These are phyloP conservation scores for Drechslerella dactyloides DNA, from an alignment of 2,329 filamentous ascomycete species.

Conservation along the genomic window DNA sequence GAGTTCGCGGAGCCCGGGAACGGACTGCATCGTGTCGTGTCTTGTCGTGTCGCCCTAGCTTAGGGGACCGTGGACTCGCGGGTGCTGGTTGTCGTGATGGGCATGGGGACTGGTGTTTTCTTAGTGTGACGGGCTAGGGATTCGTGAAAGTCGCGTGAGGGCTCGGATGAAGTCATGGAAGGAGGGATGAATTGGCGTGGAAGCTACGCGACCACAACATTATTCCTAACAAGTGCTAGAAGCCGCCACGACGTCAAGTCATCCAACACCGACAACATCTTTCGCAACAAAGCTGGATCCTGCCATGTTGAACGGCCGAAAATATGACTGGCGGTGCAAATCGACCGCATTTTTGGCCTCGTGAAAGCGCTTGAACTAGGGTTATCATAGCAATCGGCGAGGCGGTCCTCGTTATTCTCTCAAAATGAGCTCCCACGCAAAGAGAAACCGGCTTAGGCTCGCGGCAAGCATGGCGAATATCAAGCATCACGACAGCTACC, in stretches of 20 bases:
- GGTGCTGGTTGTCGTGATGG: constrained; percentile 14
- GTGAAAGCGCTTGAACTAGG: too few relatives aligned
- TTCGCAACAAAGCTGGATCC: too few relatives aligned
- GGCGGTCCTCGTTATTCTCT: too few relatives aligned
- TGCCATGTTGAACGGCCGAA: too few relatives aligned
- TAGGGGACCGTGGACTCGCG: constrained; percentile 17
- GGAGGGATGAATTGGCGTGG: background rate
- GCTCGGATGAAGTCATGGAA: background rate
- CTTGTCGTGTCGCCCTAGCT: constrained; percentile 12
- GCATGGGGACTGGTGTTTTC: background rate
- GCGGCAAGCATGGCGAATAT: too few relatives aligned
- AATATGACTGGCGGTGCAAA: too few relatives aligned
- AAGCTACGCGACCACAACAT: constrained; percentile 24
- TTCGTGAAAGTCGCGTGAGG: background rate
- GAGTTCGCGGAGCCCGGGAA: constrained; percentile 30
- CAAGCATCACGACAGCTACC: too few relatives aligned
- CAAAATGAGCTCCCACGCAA: too few relatives aligned
- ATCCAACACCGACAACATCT: constrained; percentile 7
- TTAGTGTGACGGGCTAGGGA: background rate
- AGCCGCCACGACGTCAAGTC: background rate
- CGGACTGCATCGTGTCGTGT: constrained; percentile 28
- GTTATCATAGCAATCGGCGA: too few relatives aligned
- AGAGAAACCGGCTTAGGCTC: too few relatives aligned
- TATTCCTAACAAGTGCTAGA: constrained; percentile 3
- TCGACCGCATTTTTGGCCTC: too few relatives aligned